Evolutionary conservation across 2,329 filamentous ascomycete species (phyloP).

Genomic region (Pseudocercospora cruenta): DNA sequence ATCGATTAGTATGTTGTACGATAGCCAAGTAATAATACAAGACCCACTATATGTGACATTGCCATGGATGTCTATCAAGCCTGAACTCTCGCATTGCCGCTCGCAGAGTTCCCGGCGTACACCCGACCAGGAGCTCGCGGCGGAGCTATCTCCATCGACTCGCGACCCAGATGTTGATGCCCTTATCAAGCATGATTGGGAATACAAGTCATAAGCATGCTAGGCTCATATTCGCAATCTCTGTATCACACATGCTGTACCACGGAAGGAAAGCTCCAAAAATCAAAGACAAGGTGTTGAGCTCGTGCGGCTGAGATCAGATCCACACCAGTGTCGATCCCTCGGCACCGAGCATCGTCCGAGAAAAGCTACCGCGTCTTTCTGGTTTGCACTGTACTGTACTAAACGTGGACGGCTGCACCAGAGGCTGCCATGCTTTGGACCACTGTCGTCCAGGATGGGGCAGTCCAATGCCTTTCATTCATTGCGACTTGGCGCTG

Average conservation of each 20-base stretch:
- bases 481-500: too few relatives aligned
- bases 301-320: neutral
- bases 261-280: too few relatives aligned
- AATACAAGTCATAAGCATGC: too few relatives aligned
- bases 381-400: too few relatives aligned
- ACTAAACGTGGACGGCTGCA: too few relatives aligned
- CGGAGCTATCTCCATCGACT: neutral
- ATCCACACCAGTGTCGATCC: too few relatives aligned
- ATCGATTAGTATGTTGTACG: neutral
- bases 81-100: neutral
- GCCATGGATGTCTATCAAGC: neutral
- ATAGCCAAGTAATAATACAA: neutral
- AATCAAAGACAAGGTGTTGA: neutral
- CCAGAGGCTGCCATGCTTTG: too few relatives aligned
- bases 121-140: neutral
- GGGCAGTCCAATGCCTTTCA: too few relatives aligned
- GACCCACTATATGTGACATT: neutral
- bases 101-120: neutral
- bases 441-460: too few relatives aligned
- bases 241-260: too few relatives aligned
- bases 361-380: neutral
- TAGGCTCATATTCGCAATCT: too few relatives aligned
- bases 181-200: too few relatives aligned
- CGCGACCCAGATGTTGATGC: neutral
- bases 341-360: neutral